Evolutionary conservation across 176 grass and related monocot genomes (phyloP).

Genomic region (Typha latifolia): DNA sequence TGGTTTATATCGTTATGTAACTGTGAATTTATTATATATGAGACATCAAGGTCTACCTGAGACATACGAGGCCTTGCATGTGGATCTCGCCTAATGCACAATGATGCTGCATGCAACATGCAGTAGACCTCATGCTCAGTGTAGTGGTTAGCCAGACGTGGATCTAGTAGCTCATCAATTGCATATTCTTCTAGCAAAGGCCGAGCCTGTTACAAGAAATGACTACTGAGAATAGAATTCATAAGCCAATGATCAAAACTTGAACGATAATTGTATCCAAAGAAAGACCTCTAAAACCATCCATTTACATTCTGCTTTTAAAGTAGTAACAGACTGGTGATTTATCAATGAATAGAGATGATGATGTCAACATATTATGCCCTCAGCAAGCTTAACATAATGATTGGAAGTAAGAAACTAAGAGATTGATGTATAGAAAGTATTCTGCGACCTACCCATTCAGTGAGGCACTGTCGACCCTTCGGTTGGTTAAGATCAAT

Average conservation of each 20-base stretch:
- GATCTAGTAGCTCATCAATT: conserved; percentile 64
- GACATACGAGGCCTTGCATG: conserved; percentile 95
- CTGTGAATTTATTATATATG: too few species aligned
- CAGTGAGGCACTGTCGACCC: conserved; percentile 90
- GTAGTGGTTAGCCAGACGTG: conserved; percentile 49
- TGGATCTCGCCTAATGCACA: conserved; percentile 83
- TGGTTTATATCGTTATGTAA: too few species aligned
- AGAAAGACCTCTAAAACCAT: too few species aligned
- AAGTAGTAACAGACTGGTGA: too few species aligned
- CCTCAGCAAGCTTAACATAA: too few species aligned
- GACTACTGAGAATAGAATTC: neutral
- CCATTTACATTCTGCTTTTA: too few species aligned
- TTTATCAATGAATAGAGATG: too few species aligned
- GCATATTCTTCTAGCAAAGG: conserved; percentile 58
- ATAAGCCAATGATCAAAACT: neutral
- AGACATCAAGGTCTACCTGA: conserved; percentile 22
- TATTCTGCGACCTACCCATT: conserved; percentile 58
- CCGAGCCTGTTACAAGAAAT: conserved; percentile 42
- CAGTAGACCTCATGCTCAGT: conserved; percentile 61
- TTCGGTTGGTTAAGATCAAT: conserved; percentile 93
- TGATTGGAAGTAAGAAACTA: too few species aligned
- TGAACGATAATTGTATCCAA: neutral
- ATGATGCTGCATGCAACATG: conserved; percentile 84
- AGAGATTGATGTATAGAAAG: too few species aligned
- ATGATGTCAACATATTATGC: too few species aligned